phyloP scores from a whole-genome alignment of 345 rosid genomes.

The Erodium maritimum region DNA sequence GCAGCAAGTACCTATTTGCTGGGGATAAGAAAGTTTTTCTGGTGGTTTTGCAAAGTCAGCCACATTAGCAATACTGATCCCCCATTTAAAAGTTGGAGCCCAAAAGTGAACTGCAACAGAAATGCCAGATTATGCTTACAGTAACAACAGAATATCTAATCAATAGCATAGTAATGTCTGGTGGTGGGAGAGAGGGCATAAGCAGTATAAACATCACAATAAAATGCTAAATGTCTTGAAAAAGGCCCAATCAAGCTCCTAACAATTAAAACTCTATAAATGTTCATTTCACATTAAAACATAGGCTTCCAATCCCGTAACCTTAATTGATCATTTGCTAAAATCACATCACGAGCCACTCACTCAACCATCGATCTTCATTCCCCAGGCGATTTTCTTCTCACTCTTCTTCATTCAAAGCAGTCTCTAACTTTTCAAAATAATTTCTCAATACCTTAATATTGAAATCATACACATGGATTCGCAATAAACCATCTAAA shows the following conservation, averaged over 20 bases:
- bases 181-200: background rate
- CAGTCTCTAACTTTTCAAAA: no score
- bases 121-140: background rate
- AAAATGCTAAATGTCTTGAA: background rate
- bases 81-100: constrained; percentile 97
- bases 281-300: background rate
- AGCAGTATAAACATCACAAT: background rate
- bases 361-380: background rate
- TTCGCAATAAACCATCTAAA: background rate
- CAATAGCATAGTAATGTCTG: background rate
- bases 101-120: constrained; percentile 72
- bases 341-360: background rate
- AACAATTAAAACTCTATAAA: no score
- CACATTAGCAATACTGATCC: constrained; percentile 75
- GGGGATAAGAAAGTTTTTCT: constrained; percentile 83
- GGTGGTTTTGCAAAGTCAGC: constrained; percentile 81
- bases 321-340: background rate
- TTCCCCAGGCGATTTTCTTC: background rate
- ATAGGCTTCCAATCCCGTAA: background rate
- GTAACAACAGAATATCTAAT: background rate
- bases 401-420: no score
- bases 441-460: background rate
- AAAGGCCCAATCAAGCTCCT: no score
- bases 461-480: background rate
- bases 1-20: constrained; percentile 46